A percentile compares a stretch with the other conserved stretches of the same genome.
Conservation (phyloP, 768 basidiomycete genomes). For the Tricholoma terreum region DNA sequence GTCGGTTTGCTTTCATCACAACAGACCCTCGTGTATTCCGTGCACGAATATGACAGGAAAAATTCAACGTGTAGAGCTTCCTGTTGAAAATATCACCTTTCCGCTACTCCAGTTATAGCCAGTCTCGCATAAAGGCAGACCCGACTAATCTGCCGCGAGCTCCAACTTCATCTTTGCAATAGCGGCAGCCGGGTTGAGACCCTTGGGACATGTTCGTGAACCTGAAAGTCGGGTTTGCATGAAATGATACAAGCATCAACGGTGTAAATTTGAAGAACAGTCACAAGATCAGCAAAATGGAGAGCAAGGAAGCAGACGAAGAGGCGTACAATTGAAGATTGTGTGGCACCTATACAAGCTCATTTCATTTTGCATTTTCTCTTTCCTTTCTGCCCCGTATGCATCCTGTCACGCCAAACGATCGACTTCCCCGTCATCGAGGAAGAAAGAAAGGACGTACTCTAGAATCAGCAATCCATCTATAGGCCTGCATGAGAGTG, state of each 20-base stretch:
- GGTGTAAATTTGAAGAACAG: too few species aligned
- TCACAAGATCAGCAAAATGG: background rate
- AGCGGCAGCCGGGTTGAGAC: slow-evolving; percentile 87
- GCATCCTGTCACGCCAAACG: slow-evolving; percentile 53
- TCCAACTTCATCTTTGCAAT: slow-evolving; percentile 94
- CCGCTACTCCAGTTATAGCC: background rate
- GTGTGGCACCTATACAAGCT: slow-evolving; percentile 98
- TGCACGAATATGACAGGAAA: too few species aligned
- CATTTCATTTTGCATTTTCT: slow-evolving; percentile 92
- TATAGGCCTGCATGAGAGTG: slow-evolving; percentile 93
- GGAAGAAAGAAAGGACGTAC: slow-evolving; percentile 39
- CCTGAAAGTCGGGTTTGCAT: slow-evolving; percentile 36
- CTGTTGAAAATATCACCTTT: background rate
- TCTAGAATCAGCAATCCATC: slow-evolving; percentile 97
- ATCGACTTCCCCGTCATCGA: background rate
- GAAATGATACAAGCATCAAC: too few species aligned
- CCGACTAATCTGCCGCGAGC: slow-evolving; percentile 64
- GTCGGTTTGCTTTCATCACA: too few species aligned
- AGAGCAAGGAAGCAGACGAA: slow-evolving; percentile 1
- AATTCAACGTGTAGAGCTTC: background rate
- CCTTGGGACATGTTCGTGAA: slow-evolving; percentile 96
- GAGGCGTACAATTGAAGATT: slow-evolving; percentile 85
- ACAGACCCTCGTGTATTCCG: too few species aligned
- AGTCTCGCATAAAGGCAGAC: background rate
- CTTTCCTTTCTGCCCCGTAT: slow-evolving; percentile 76